Evolutionary conservation across 495 filamentous ascomycete species (phyloP).

Genomic region (Pyrenopolyporus hunteri): DNA sequence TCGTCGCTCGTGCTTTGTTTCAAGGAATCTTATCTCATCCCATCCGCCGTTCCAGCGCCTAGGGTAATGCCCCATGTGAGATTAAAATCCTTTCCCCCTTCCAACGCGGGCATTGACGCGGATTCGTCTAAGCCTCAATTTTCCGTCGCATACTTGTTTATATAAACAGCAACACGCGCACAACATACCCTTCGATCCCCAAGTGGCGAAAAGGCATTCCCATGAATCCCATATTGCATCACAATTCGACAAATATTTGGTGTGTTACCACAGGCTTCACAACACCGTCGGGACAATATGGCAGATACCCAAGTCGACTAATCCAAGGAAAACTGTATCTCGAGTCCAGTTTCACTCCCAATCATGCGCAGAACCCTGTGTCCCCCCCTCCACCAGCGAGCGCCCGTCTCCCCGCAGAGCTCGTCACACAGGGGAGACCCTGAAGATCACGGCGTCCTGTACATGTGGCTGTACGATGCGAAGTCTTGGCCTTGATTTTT

Average conservation of each 20-base stretch:
- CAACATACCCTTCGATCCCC: slow-evolving; percentile 7
- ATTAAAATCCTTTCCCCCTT: slow-evolving; percentile 10
- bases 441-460: slow-evolving; percentile 38
- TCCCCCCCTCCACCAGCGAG: slow-evolving; percentile 19
- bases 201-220: slow-evolving; percentile 34
- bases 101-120: slow-evolving; percentile 25
- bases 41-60: slow-evolving; percentile 17
- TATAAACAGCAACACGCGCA: slow-evolving; percentile 38
- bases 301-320: too few relatives aligned
- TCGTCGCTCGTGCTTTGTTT: slow-evolving; percentile 18
- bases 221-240: slow-evolving; percentile 35
- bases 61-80: slow-evolving; percentile 21
- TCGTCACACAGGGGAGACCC: slow-evolving; percentile 37
- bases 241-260: slow-evolving; percentile 22
- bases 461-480: slow-evolving; percentile 40
- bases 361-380: slow-evolving; percentile 26
- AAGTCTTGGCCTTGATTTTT: slow-evolving; percentile 30
- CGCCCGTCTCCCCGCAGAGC: slow-evolving; percentile 37
- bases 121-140: slow-evolving; percentile 33
- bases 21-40: slow-evolving; percentile 32
- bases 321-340: slow-evolving; percentile 2
- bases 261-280: slow-evolving; percentile 28
- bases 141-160: slow-evolving; percentile 29
- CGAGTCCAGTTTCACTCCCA: slow-evolving; percentile 24
- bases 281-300: slow-evolving; percentile 26